Evolutionary conservation across 2,329 filamentous ascomycete genomes (phyloP).

Genomic region (Fusarium sublunatum): DNA sequence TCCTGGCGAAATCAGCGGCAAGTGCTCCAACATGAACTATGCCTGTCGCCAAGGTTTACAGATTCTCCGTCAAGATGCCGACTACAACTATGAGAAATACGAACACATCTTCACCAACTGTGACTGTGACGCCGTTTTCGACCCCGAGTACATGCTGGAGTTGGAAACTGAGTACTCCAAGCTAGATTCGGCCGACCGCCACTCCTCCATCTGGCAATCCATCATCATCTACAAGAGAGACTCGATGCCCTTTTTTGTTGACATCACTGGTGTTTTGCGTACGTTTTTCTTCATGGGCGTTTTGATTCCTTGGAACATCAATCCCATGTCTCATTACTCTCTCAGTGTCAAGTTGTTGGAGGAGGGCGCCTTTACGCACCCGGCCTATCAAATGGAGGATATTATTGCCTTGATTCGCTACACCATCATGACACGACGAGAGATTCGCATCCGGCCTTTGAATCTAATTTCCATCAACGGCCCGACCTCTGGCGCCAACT

Average conservation of each 20-base stretch:
- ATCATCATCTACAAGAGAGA: constrained; percentile 42
- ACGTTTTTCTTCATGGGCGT: constrained; percentile 45
- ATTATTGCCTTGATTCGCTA: constrained; percentile 35
- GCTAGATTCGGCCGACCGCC: constrained; percentile 28
- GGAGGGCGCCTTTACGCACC: constrained; percentile 32
- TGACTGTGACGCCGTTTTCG: constrained; percentile 42
- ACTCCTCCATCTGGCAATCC: constrained; percentile 44
- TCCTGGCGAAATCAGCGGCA: constrained; percentile 27
- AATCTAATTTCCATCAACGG: constrained; percentile 37
- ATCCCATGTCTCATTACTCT: constrained; percentile 37
- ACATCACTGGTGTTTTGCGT: constrained; percentile 40
- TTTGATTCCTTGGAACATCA: constrained; percentile 40
- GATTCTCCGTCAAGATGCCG: constrained; percentile 24
- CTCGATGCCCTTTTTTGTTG: constrained; percentile 43
- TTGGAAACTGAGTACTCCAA: constrained; percentile 28
- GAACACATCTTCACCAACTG: constrained; percentile 44
- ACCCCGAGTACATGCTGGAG: constrained; percentile 40
- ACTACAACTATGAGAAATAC: constrained; percentile 36
- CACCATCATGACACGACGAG: constrained; percentile 26
- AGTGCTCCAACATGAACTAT: constrained; percentile 37
- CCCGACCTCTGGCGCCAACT: constrained; percentile 31
- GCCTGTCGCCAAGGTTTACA: constrained; percentile 33
- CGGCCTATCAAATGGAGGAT: constrained; percentile 35
- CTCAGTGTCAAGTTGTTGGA: constrained; percentile 29
- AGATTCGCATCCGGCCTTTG: constrained; percentile 28